Conservation (phyloP, 805 yeast species). For the Middelhovenomyces tepae region DNA sequence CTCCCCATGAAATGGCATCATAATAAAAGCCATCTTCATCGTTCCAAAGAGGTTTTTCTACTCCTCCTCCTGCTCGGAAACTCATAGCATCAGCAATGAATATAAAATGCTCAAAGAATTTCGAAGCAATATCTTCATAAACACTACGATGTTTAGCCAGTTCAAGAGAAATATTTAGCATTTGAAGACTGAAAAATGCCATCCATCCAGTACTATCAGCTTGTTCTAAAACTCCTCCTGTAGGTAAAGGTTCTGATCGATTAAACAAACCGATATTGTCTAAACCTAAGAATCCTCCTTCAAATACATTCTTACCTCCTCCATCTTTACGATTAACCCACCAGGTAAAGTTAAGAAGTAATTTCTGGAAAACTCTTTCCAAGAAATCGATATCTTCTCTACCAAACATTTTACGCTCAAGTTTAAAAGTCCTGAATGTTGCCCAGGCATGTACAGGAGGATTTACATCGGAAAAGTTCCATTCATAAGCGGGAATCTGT, state of each 20-base stretch:
- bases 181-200: conserved; percentile 84
- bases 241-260: conserved; percentile 86
- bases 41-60: conserved; percentile 73
- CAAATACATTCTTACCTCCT: conserved; percentile 82
- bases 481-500: conserved; percentile 94
- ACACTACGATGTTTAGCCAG: conserved; percentile 77
- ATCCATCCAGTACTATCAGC: conserved; percentile 98
- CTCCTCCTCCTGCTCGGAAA: conserved; percentile 40
- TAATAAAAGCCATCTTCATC: conserved; percentile 82
- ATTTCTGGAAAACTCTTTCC: conserved; percentile 88
- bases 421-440: conserved; percentile 74
- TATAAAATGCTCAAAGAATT: conserved; percentile 86
- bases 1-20: conserved; percentile 82
- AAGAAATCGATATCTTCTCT: conserved; percentile 70
- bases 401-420: conserved; percentile 81
- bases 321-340: conserved; percentile 91
- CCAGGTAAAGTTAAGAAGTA: conserved; percentile 87
- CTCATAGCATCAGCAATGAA: conserved; percentile 93
- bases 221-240: conserved; percentile 84
- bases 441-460: conserved; percentile 99
- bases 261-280: conserved; percentile 91
- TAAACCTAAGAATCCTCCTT: conserved; percentile 88
- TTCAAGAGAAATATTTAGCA: conserved; percentile 88
- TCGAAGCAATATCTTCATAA: conserved; percentile 88
- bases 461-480: conserved; percentile 93